Percentiles rank a stretch among this genome's conserved stretches.
Conservation (phyloP, 2,329 filamentous ascomycete species). For the Tetracladium maxilliforme region DNA sequence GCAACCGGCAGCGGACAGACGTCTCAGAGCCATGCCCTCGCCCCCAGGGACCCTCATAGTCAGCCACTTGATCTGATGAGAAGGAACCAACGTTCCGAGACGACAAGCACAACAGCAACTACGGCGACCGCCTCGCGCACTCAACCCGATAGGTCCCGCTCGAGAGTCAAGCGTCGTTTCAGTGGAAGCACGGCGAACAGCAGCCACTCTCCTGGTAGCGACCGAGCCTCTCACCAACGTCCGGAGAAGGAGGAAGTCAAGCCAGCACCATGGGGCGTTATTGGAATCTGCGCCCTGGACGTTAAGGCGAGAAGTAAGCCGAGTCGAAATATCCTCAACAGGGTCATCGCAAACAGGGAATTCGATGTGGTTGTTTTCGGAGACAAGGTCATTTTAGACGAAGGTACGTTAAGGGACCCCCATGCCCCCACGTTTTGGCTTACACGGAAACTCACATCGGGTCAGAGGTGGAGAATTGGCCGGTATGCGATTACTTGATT, state of each 20-base stretch:
- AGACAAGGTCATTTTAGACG: slow-evolving; percentile 95
- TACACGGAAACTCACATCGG: slow-evolving; percentile 12
- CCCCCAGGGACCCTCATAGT: no score
- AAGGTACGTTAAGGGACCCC: slow-evolving; percentile 42
- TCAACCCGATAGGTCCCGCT: slow-evolving; percentile 45
- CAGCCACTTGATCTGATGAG: no score
- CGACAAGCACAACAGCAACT: slow-evolving; percentile 9
- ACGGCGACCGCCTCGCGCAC: no score
- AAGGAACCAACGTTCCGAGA: no score
- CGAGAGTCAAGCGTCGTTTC: slow-evolving; percentile 57
- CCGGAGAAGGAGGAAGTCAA: slow-evolving; percentile 43
- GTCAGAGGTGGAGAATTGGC: slow-evolving; percentile 94
- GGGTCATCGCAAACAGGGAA: slow-evolving; percentile 76
- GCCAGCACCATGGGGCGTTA: slow-evolving; percentile 48
- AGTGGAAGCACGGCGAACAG: slow-evolving; percentile 73
- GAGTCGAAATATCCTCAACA: slow-evolving; percentile 88
- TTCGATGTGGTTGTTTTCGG: slow-evolving; percentile 98
- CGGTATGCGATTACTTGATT: slow-evolving; percentile 82
- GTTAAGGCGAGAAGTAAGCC: slow-evolving; percentile 94
- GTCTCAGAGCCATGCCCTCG: no score
- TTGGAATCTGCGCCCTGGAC: slow-evolving; percentile 91
- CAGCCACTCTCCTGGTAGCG: slow-evolving; percentile 66
- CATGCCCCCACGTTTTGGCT: background rate
- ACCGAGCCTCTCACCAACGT: slow-evolving; percentile 34
- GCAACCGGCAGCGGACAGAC: no score